Evolutionary conservation across 2,329 filamentous ascomycete species (phyloP).

Genomic region (Curvularia verruculosa): DNA sequence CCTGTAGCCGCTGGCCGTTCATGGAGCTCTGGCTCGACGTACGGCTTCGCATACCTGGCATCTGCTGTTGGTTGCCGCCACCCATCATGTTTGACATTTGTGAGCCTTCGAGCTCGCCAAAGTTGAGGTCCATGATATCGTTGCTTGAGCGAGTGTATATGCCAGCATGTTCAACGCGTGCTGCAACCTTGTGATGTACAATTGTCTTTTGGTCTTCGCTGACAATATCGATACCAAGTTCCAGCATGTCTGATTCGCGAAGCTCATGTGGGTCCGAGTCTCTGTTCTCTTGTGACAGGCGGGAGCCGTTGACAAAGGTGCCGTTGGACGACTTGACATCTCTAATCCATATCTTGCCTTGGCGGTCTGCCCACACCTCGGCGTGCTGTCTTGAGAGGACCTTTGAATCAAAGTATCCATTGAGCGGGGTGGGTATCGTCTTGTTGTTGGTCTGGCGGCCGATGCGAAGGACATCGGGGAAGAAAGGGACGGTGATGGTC

Average conservation of each 20-base stretch:
- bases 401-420: slow-evolving; percentile 98
- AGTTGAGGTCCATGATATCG: slow-evolving; percentile 85
- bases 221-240: slow-evolving; percentile 97
- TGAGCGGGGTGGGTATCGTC: slow-evolving; percentile 85
- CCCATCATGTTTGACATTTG: slow-evolving; percentile 72
- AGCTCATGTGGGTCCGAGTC: slow-evolving; percentile 96
- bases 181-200: slow-evolving; percentile 96
- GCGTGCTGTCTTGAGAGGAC: slow-evolving; percentile 95
- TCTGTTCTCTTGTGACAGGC: slow-evolving; percentile 89
- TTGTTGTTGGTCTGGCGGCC: slow-evolving; percentile 97
- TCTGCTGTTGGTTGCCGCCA: slow-evolving; percentile 67
- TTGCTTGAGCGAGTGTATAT: slow-evolving; percentile 71
- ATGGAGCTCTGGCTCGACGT: slow-evolving; percentile 62
- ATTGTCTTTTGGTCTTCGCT: slow-evolving; percentile 98
- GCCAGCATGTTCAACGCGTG: slow-evolving; percentile 94
- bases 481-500: slow-evolving; percentile 90
- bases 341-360: slow-evolving; percentile 90
- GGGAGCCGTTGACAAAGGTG: slow-evolving; percentile 93
- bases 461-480: slow-evolving; percentile 91
- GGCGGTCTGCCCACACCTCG: slow-evolving; percentile 87
- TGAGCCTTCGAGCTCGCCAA: slow-evolving; percentile 84
- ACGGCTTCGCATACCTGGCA: slow-evolving; percentile 71
- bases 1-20: slow-evolving; percentile 67
- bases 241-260: slow-evolving; percentile 87
- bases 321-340: slow-evolving; percentile 99